Conservation (phyloP, 129 eudicot species). For the Flaveria bidentis region DNA sequence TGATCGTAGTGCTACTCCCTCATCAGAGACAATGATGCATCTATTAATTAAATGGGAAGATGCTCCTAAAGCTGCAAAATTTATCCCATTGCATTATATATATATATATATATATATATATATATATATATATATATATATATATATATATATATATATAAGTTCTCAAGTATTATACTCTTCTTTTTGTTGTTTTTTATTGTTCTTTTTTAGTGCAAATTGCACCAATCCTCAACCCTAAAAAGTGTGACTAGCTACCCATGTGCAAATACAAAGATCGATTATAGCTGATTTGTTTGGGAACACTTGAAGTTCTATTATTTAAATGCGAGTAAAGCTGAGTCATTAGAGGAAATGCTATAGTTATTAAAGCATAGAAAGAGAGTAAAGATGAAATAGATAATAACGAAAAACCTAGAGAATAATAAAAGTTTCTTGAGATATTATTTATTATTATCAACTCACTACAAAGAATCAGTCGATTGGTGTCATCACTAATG, state of each 20-base stretch:
- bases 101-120: background rate
- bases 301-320: background rate
- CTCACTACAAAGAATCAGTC: no score
- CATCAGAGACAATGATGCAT: conserved; percentile 38
- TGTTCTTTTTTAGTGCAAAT: conserved; percentile 23
- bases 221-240: conserved; percentile 24
- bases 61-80: conserved; percentile 31
- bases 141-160: background rate
- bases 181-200: conserved; percentile 19
- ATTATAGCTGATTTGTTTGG: conserved; percentile 14
- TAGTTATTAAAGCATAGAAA: background rate
- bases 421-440: no score
- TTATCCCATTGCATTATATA: background rate
- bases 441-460: no score
- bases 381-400: background rate
- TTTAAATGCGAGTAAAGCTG: background rate
- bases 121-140: background rate
- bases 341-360: background rate
- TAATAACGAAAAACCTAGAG: background rate
- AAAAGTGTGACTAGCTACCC: conserved; percentile 16
- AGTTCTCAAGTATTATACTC: conserved; percentile 11
- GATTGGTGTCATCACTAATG: no score
- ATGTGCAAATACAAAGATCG: conserved; percentile 24
- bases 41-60: background rate
- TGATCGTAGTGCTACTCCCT: conserved; percentile 34